Base-by-base conservation (phyloP, 768 basidiomycete genomes). In the Gloeopeniophorella convolvens region DNA sequence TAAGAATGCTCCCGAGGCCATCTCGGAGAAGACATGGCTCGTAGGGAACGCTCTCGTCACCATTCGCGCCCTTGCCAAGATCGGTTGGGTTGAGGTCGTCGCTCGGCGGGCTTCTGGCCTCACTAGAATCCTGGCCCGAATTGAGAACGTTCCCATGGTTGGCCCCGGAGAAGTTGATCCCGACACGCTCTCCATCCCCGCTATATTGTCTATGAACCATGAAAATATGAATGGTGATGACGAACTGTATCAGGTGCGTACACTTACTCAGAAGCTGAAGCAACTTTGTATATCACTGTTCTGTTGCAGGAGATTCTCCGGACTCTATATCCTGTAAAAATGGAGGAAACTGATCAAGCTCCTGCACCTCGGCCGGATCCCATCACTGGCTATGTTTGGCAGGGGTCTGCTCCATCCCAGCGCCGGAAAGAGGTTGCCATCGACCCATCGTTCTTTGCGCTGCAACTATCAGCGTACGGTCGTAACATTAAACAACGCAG, bases 81-180 rank as follows among this genome's bases (percentile, higher is more conserved):
- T 80, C 6, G 93, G 93, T 2, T 98, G 95, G 95, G 77, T 93
- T 18, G 89, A 93, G 61, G 80, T 97, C 12, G 68, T 83, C 37
- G 83, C 86, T 0, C 77, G 92, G 4, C 74, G 96, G 13, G 85
- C 96, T 0, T 97, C 94, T 1, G 96, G 96, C 2, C 82, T 83
- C 56, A 88, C 90, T 1, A 79, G 81, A 56, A 82, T 97, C 58
- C 67, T 95, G 12, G 89, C 89, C 62, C 78, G 86, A 56, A 62
- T 91, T 32, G 93, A 97, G 66, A 97, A 97, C 62, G 82, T 89
- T 0, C 92, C 92, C 0, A 74, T 90, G 67, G 82, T 92, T 12
- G 80, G 85, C 0, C 76, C 85, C 4, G 93, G 90, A 2, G 92
- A 90, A 59, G 85, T 88, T 6, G 79, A 85, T 48, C 88, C 89